phyloP scores from a whole-genome alignment of 2,329 filamentous ascomycete genomes.

The Botrytis paeoniae region DNA sequence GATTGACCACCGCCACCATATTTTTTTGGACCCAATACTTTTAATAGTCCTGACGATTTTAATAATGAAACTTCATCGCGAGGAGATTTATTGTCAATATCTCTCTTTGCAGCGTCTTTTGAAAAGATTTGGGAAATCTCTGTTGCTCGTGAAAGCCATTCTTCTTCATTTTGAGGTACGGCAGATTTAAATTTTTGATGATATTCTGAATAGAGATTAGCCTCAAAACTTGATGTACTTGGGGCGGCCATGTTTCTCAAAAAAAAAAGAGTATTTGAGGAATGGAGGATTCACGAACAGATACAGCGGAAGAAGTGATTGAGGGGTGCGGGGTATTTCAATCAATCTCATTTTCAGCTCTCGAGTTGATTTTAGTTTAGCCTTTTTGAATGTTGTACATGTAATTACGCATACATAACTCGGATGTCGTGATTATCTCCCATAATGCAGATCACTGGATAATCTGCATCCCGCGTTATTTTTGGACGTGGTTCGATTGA shows the following conservation, averaged over 20 bases:
- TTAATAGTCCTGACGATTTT: conserved; percentile 50
- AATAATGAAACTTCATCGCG: conserved; percentile 49
- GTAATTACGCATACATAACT: background rate
- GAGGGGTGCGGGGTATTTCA: background rate
- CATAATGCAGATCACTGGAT: background rate
- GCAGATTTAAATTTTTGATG: conserved; percentile 1
- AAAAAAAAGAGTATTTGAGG: background rate
- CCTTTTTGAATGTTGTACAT: background rate
- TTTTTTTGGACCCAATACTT: conserved; percentile 48
- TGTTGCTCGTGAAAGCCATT: conserved; percentile 11
- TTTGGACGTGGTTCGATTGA: background rate
- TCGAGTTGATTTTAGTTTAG: background rate
- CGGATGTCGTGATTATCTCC: background rate
- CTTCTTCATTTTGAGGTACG: conserved; percentile 7
- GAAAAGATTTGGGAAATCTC: background rate
- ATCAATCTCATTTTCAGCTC: background rate
- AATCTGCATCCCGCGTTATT: background rate
- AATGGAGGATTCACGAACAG: background rate
- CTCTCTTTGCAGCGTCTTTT: conserved; percentile 35
- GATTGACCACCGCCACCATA: conserved; percentile 52
- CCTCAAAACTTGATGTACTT: background rate
- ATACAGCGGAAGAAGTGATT: background rate
- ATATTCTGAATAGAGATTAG: background rate
- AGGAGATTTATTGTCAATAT: conserved; percentile 52
- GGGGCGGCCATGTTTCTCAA: background rate